These are phyloP conservation scores for Chamaecyparis obtusa DNA, from an alignment of 75 land plant species.

Conservation along the genomic window DNA sequence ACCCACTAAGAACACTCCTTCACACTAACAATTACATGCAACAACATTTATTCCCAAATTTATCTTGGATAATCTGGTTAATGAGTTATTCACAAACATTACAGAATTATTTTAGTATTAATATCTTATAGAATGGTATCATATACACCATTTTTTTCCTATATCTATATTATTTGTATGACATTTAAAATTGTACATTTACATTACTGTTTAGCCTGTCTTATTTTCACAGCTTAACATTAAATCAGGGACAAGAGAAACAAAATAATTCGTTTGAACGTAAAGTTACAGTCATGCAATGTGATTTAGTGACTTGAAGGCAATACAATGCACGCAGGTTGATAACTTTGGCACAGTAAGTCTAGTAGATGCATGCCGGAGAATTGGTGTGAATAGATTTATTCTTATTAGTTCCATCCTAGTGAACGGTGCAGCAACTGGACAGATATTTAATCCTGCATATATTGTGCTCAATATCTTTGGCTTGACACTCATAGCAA, in stretches of 20 bases:
- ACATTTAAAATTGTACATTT: too few relatives aligned
- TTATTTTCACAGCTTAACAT: not conserved
- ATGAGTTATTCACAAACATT: not conserved
- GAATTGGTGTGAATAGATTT: constrained; percentile 55
- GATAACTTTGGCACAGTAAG: constrained; percentile 90
- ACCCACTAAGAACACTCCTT: too few relatives aligned
- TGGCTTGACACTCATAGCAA: constrained; percentile 86
- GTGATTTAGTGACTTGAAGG: not conserved
- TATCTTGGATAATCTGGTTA: not conserved
- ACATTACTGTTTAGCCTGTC: not conserved
- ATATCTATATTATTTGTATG: not conserved
- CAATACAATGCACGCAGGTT: constrained; percentile 48
- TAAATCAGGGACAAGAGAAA: not conserved
- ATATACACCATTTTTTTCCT: not conserved
- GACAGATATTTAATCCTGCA: constrained; percentile 89
- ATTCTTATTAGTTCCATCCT: constrained; percentile 85
- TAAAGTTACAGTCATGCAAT: not conserved
- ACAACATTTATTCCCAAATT: not conserved
- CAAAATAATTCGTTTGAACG: not conserved
- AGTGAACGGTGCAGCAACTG: constrained; percentile 93
- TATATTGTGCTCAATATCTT: constrained; percentile 79
- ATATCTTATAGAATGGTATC: not conserved
- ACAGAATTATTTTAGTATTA: not conserved
- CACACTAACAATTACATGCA: too few relatives aligned
- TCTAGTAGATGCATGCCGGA: constrained; percentile 86